Conservation (phyloP, 73 alveolate species). For the Urostyla sp. region DNA sequence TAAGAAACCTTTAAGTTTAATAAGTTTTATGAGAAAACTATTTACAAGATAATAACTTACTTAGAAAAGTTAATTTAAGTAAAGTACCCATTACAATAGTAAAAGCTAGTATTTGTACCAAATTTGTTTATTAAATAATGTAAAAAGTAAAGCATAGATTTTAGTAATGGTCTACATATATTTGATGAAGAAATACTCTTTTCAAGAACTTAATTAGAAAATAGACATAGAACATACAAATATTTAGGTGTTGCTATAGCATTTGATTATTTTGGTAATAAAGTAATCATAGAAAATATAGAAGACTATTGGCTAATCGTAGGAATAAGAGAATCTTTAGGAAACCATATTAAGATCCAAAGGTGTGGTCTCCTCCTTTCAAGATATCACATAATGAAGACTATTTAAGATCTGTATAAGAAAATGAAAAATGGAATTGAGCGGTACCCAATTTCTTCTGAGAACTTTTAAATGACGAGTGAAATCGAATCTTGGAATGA, state of each 20-base stretch:
- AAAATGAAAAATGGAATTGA: slow-evolving; percentile 58
- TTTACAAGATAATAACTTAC: slow-evolving; percentile 2
- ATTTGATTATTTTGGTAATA: slow-evolving; percentile 60
- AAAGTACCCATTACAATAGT: slow-evolving; percentile 47
- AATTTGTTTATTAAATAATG: not conserved
- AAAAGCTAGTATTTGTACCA: slow-evolving; percentile 63
- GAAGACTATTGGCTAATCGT: slow-evolving; percentile 65
- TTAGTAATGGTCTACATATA: slow-evolving; percentile 56
- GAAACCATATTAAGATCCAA: slow-evolving; percentile 36
- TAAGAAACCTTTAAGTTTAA: not conserved
- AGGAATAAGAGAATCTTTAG: slow-evolving; percentile 64
- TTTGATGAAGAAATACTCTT: slow-evolving; percentile 51
- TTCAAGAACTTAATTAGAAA: slow-evolving; percentile 49
- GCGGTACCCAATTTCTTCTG: slow-evolving; percentile 53
- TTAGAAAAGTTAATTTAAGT: not conserved
- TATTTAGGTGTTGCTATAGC: slow-evolving; percentile 31
- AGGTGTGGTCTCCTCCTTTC: slow-evolving; percentile 56
- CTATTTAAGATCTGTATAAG: slow-evolving; percentile 40
- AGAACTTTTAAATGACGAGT: slow-evolving; percentile 44
- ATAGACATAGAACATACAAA: slow-evolving; percentile 36
- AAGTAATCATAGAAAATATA: slow-evolving; percentile 19
- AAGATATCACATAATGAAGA: slow-evolving; percentile 50
- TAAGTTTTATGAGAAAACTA: slow-evolving; percentile 8
- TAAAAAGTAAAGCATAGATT: slow-evolving; percentile 41
- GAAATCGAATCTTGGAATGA: slow-evolving; percentile 33